These are phyloP conservation scores for Leptographium lundbergii DNA, from an alignment of 2,329 filamentous ascomycete genomes.

Conservation along the genomic window DNA sequence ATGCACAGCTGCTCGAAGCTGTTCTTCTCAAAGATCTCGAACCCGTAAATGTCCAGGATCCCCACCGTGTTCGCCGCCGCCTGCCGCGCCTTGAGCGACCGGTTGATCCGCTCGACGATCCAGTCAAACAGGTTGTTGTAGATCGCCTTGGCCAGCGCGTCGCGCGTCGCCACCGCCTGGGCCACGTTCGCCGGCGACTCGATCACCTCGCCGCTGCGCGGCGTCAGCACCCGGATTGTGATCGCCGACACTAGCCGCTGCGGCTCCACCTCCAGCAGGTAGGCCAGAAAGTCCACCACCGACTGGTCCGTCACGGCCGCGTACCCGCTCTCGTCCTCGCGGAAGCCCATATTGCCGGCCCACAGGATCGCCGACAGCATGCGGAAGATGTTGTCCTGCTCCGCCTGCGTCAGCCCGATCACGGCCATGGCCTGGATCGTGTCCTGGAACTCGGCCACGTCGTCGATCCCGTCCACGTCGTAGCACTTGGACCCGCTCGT, in stretches of 20 bases:
- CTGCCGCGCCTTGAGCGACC: conserved; percentile 69
- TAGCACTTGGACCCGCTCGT: conserved; percentile 90
- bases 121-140: conserved; percentile 98
- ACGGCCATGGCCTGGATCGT: conserved; percentile 90
- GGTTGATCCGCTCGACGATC: conserved; percentile 89
- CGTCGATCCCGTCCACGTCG: conserved; percentile 89
- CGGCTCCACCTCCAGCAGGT: conserved; percentile 78
- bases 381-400: conserved; percentile 94
- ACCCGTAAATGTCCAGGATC: conserved; percentile 97
- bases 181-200: conserved; percentile 73
- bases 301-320: conserved; percentile 79
- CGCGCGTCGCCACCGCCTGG: conserved; percentile 75
- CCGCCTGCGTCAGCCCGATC: conserved; percentile 75
- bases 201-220: conserved; percentile 52
- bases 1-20: conserved; percentile 98
- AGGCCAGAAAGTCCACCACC: conserved; percentile 88
- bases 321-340: conserved; percentile 80
- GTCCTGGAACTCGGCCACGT: conserved; percentile 76
- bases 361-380: conserved; percentile 87
- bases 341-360: conserved; percentile 88
- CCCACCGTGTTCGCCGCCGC: conserved; percentile 74
- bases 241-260: conserved; percentile 73
- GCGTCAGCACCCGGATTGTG: conserved; percentile 73
- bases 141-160: conserved; percentile 88
- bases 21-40: conserved; percentile 98